Conservation (phyloP, 2,329 filamentous ascomycete genomes). For the Phyllosticta capitalensis region DNA sequence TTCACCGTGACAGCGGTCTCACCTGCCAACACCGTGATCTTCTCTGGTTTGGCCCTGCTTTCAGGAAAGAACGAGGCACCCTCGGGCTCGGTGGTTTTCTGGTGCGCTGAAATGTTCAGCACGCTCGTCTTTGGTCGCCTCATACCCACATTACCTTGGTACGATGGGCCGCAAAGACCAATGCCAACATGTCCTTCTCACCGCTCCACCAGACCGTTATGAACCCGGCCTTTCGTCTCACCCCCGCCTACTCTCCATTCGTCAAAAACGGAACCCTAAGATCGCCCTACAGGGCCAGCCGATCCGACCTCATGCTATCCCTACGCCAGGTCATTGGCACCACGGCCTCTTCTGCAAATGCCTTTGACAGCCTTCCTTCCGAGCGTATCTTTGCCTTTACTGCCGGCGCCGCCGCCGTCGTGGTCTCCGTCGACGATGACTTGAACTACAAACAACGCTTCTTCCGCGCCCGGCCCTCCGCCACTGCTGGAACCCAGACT, state of each 20-base stretch:
- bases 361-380: slow-evolving; percentile 70
- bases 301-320: slow-evolving; percentile 46
- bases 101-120: slow-evolving; percentile 1
- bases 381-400: slow-evolving; percentile 73
- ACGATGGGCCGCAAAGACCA: slow-evolving; percentile 6
- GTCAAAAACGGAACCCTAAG: slow-evolving; percentile 51
- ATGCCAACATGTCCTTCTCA: slow-evolving; percentile 8
- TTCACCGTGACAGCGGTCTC: slow-evolving; percentile 1
- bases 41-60: not conserved
- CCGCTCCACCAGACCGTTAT: slow-evolving; percentile 11
- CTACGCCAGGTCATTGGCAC: slow-evolving; percentile 83
- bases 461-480: slow-evolving; percentile 71
- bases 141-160: slow-evolving; percentile 8
- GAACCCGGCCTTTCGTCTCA: slow-evolving; percentile 8
- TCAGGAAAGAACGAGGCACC: not conserved
- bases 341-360: slow-evolving; percentile 73
- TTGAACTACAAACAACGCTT: slow-evolving; percentile 65
- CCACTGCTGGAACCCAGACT: slow-evolving; percentile 56
- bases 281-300: slow-evolving; percentile 47
- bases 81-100: slow-evolving; percentile 2
- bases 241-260: slow-evolving; percentile 57
- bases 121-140: not conserved
- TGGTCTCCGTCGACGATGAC: slow-evolving; percentile 67
- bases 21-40: slow-evolving; percentile 6
- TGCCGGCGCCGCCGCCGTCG: slow-evolving; percentile 85